Conservation (phyloP, 768 basidiomycete genomes). For the Lactarius akahatsu region DNA sequence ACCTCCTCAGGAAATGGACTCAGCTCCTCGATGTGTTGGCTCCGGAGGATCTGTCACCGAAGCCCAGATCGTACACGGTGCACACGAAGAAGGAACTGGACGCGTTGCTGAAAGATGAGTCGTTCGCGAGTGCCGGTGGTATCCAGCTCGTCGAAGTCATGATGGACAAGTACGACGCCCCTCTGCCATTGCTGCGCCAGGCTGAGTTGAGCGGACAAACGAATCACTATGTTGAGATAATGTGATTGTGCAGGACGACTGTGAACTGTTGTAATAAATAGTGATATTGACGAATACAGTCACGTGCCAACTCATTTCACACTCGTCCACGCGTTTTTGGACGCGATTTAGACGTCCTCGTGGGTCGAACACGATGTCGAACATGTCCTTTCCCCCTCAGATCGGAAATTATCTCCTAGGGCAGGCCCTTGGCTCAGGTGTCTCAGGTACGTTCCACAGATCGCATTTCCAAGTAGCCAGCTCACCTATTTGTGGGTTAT, state of each 20-base stretch:
- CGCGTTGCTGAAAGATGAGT: conserved; percentile 57
- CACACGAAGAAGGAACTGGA: conserved; percentile 65
- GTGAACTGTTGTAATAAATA: background rate
- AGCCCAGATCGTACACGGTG: conserved; percentile 64
- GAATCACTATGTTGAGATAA: conserved; percentile 42
- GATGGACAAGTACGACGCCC: conserved; percentile 74
- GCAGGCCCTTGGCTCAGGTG: conserved; percentile 65
- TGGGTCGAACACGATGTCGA: conserved; percentile 1
- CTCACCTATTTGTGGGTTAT: background rate
- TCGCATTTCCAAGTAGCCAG: background rate
- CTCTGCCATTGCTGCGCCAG: conserved; percentile 56
- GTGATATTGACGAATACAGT: conserved; percentile 1
- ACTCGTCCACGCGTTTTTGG: conserved; percentile 1
- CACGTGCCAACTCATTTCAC: conserved; percentile 4
- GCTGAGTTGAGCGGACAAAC: conserved; percentile 54
- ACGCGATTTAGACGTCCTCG: conserved; percentile 1
- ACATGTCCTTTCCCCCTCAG: conserved; percentile 34
- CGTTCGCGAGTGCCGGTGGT: conserved; percentile 61
- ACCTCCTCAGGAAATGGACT: conserved; percentile 55
- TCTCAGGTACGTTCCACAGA: conserved; percentile 52
- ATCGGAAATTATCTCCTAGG: conserved; percentile 64
- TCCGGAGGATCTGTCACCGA: conserved; percentile 46
- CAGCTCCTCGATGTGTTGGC: conserved; percentile 60
- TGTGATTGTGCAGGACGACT: background rate
- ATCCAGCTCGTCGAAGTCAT: conserved; percentile 80